Base-by-base conservation (phyloP, 2,329 filamentous ascomycete genomes). In the Nigrospora sphaerica region DNA sequence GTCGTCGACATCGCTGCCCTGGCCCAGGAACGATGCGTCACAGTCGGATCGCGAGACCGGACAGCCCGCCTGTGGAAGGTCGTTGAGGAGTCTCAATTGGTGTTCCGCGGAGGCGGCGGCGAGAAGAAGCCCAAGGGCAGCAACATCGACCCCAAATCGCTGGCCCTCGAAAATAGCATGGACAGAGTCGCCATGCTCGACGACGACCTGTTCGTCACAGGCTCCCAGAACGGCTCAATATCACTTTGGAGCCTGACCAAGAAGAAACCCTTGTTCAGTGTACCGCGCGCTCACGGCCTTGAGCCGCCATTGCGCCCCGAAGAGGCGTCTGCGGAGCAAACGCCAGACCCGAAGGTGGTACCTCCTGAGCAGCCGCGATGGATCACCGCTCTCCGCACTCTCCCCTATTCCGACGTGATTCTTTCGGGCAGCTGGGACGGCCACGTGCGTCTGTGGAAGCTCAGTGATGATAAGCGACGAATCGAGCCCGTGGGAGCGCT, bases 21-120 rank as follows among this genome's bases (percentile, higher is more conserved):
- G 51, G 83, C 85, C 2, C 83, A 90, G 56, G 93, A 97, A 65
- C 84, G 89, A 42, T 96, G 93, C 62, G 77, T 97, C 49, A 93
- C 85, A 51, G 93, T 95, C 16, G 93, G 93, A 46, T 86, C 89
- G 6, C 78, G 93, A 53, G 93, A 98, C 64, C 83, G 92, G 47
- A 96, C 91, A 2, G 93, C 92, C 35, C 78, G 93, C 48, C 70
- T 95, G 56, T 98, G 93, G 93, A 96, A 96, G 67, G 91, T 98
- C 2, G 82, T 88, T 5, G 93, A 98, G 58, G 92, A 98, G 69
- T 88, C 86, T 2, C 93, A 98, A 63, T 79, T 98, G 7, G 91
- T 97, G 2, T 98, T 97, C 67, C 85, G 92, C 41, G 92, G 91
- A 48, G 86, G 83, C 37, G 67, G 69, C 11, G 72, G 75, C 23